These are phyloP conservation scores for Calocybe cyanea DNA, from an alignment of 768 basidiomycete genomes.

Conservation along the genomic window DNA sequence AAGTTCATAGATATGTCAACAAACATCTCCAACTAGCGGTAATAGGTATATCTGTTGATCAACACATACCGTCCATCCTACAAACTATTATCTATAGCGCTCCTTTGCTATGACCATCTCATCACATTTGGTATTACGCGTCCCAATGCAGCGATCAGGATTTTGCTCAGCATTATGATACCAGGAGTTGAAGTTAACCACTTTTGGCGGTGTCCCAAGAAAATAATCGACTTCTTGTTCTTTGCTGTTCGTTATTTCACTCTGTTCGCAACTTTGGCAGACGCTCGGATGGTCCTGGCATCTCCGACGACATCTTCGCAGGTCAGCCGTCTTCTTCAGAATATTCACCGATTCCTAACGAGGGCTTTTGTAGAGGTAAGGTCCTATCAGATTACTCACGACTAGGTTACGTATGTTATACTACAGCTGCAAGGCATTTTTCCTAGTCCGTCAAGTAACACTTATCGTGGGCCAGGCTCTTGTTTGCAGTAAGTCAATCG, in stretches of 20 bases:
- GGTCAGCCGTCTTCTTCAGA: constrained; percentile 15
- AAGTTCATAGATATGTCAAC: too few relatives aligned
- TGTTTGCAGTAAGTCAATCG: constrained; percentile 37
- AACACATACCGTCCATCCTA: too few relatives aligned
- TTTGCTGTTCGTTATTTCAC: constrained; percentile 48
- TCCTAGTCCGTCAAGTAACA: constrained; percentile 35
- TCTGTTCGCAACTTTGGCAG: constrained; percentile 33
- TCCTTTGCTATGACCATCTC: constrained; percentile 36
- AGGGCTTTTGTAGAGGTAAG: constrained; percentile 13
- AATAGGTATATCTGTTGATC: too few relatives aligned
- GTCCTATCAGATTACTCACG: neutral
- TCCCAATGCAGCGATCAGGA: neutral
- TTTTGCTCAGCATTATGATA: neutral
- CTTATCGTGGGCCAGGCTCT: constrained; percentile 41
- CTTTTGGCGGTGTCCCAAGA: constrained; percentile 41
- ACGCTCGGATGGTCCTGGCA: constrained; percentile 20
- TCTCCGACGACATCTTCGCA: constrained; percentile 23
- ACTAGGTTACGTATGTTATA: neutral
- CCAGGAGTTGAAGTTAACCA: constrained; percentile 36
- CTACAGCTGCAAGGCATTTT: constrained; percentile 36
- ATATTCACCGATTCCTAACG: neutral
- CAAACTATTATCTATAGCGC: too few relatives aligned
- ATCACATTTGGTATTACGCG: constrained; percentile 28
- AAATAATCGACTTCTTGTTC: constrained; percentile 38
- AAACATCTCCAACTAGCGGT: too few relatives aligned